Conservation (phyloP, 1,139 yeast species). For the Meyerozyma carpophila region DNA sequence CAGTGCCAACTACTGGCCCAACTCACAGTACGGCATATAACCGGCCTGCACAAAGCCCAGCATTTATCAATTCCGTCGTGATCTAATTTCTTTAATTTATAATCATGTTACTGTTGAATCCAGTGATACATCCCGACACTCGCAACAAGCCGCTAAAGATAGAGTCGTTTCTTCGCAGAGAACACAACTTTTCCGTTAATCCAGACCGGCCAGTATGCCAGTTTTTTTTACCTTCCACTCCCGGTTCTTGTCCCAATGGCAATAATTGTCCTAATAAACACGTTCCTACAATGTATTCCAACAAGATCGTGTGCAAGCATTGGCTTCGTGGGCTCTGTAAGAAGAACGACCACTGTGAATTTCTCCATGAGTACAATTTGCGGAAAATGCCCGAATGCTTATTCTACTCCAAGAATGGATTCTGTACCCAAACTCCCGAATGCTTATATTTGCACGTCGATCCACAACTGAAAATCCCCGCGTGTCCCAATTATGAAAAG, state of each 20-base stretch:
- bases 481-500: constrained; percentile 73
- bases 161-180: constrained; percentile 76
- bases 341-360: constrained; percentile 95
- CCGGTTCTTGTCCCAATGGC: constrained; percentile 77
- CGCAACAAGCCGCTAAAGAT: constrained; percentile 57
- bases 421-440: constrained; percentile 91
- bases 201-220: constrained; percentile 91
- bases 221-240: constrained; percentile 53
- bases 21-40: too few species aligned
- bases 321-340: constrained; percentile 97
- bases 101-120: constrained; percentile 29
- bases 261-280: constrained; percentile 83
- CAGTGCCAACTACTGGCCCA: too few species aligned
- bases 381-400: constrained; percentile 97
- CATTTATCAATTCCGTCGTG: not conserved
- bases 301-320: constrained; percentile 91
- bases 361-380: constrained; percentile 88
- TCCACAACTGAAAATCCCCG: constrained; percentile 82
- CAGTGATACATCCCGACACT: constrained; percentile 41
- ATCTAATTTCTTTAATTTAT: not conserved
- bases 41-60: not conserved
- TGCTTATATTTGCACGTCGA: constrained; percentile 90
- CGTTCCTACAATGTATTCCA: constrained; percentile 72
- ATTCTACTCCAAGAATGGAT: constrained; percentile 81
- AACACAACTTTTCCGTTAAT: constrained; percentile 76